phyloP scores from a whole-genome alignment of 768 basidiomycete species.

The Porphyrellus cyaneotinctus region DNA sequence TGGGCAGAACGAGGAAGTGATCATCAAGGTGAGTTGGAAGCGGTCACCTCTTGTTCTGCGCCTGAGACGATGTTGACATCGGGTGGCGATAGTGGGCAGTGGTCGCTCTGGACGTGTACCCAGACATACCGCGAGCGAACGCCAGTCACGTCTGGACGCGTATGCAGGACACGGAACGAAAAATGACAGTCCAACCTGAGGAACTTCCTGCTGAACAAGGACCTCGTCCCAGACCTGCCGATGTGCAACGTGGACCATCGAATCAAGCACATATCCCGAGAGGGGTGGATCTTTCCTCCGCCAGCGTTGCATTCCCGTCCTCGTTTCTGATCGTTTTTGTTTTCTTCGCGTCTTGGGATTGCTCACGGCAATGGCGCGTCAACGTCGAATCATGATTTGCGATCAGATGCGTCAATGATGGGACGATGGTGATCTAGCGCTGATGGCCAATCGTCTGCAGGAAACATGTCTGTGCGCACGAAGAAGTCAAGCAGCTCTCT shows the following conservation, averaged over 20 bases:
- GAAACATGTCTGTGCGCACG: constrained; percentile 77
- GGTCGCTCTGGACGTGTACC: constrained; percentile 86
- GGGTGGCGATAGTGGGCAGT: too few relatives aligned
- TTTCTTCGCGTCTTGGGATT: too few relatives aligned
- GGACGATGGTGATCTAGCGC: neutral
- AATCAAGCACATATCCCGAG: too few relatives aligned
- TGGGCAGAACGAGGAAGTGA: too few relatives aligned
- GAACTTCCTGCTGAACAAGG: constrained; percentile 64
- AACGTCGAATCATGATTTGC: constrained; percentile 32
- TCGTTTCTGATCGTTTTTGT: too few relatives aligned
- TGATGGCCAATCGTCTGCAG: constrained; percentile 33
- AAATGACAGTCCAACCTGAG: constrained; percentile 86
- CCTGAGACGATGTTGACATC: neutral
- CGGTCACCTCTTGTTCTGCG: neutral
- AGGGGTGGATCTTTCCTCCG: neutral
- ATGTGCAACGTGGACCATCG: too few relatives aligned
- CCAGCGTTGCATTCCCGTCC: too few relatives aligned
- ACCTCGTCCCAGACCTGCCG: constrained; percentile 54
- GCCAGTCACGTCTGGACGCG: constrained; percentile 87
- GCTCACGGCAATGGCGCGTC: constrained; percentile 15
- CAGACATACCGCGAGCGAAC: constrained; percentile 79
- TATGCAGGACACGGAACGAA: constrained; percentile 70
- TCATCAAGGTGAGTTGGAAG: too few relatives aligned
- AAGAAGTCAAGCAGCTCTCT: constrained; percentile 64
- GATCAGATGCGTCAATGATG: constrained; percentile 23